Evolutionary conservation across 108 stramenopile genomes (phyloP), one percentile per base, ranked within the genome.

Genomic region (Chaetoceros muelleri): DNA sequence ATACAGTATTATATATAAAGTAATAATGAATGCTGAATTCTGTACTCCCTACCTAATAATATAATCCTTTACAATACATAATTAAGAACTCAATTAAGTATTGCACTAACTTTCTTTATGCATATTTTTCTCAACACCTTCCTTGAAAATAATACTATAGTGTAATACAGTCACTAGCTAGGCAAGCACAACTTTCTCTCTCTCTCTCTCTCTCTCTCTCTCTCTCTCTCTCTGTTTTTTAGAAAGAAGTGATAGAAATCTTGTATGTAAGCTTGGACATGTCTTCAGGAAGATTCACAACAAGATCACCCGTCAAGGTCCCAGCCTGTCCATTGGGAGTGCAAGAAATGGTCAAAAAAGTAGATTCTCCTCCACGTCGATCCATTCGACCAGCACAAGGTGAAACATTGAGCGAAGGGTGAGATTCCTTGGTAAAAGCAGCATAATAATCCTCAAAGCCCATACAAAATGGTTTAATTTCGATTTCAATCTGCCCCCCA

Each of bases 381-480:
- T 90, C 89, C 85, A 90, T 84, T 24, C 89, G 58, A 24, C 89
- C 89, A 8, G 72, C 69, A 8, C 66, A 50, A 0, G 89, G 89
- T 16, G 66, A 53, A 2, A 90, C 81, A 8, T 81, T 74, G 29
- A 90, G 69, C 17, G 79, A 85, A 27, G 85, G 89, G 54, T 90
- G 85, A 27, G 83, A 85, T 28, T 69, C 83, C 2, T 65, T 0
- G 0, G 79, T 53, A 58, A 86, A 90, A 21, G 74, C 73, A 17
- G 85, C 85, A 58, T 65, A 90, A 48, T 67, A 90, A 69, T 90
- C 89, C 65, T 90, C 89, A 62, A 85, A 90, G 18, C 78, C 79
- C 89, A 90, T 90, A 57, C 89, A 90, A 24, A 81, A 67, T 10
- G 89, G 83, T 40, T 65, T 60, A 34, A 85, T 77, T 19, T 54